Conservation (phyloP, 495 filamentous ascomycete genomes). For the Penicilliopsis zonata region DNA sequence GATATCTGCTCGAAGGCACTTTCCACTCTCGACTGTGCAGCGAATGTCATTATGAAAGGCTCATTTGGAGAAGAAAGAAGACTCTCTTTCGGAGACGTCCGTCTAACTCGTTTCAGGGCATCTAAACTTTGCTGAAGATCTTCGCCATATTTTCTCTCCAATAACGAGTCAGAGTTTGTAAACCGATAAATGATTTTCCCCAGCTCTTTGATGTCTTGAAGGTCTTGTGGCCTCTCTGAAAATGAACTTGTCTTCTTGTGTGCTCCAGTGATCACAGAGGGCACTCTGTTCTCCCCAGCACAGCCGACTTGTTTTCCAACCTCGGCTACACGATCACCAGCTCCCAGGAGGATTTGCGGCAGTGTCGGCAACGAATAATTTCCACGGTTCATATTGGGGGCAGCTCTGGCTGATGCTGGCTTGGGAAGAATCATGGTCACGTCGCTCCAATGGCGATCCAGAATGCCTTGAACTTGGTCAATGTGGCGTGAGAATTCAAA, state of each 20-base stretch:
- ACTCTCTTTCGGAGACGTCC: neutral
- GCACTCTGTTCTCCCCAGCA: no score
- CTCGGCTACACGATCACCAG: no score
- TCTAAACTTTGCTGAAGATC: slow-evolving; percentile 22
- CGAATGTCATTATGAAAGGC: no score
- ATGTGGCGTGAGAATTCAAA: slow-evolving; percentile 30
- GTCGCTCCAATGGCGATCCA: slow-evolving; percentile 5
- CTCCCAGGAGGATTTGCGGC: no score
- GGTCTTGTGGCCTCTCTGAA: neutral
- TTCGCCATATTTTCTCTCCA: slow-evolving; percentile 23
- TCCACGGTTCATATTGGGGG: neutral
- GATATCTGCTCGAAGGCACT: slow-evolving; percentile 7
- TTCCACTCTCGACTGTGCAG: neutral
- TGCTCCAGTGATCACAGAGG: neutral
- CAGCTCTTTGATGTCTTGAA: slow-evolving; percentile 15
- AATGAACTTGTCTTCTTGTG: neutral
- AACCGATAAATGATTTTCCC: slow-evolving; percentile 18
- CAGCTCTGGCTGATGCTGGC: neutral
- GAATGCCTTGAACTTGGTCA: slow-evolving; percentile 8
- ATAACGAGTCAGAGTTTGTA: slow-evolving; percentile 10
- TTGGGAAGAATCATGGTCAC: neutral
- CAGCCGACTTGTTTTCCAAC: no score
- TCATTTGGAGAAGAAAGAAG: neutral
- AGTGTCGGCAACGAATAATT: no score
- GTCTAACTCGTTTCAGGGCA: slow-evolving; percentile 7